Percentiles rank a stretch among this genome's conserved stretches.
These are phyloP conservation scores for Fusarium paranaense DNA, from an alignment of 2,329 filamentous ascomycete genomes.

Conservation along the genomic window DNA sequence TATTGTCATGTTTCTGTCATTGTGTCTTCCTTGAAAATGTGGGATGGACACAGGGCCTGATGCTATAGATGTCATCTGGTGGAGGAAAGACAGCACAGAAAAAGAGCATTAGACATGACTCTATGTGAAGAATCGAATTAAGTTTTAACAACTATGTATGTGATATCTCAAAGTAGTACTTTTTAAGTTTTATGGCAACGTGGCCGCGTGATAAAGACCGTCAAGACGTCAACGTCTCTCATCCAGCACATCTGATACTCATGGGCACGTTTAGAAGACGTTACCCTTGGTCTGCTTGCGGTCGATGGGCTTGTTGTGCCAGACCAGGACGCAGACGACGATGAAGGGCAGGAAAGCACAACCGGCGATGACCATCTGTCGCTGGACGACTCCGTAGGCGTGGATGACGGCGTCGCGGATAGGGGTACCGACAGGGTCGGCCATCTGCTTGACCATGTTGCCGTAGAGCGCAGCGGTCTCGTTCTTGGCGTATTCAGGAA, in stretches of 20 bases:
- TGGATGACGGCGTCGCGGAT: constrained; percentile 66
- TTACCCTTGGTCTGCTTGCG: constrained; percentile 63
- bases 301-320: constrained; percentile 62
- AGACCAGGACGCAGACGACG: constrained; percentile 57
- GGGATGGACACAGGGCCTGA: background rate
- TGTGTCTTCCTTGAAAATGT: background rate
- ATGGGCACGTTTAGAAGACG: constrained; percentile 55
- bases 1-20: background rate
- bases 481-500: constrained; percentile 56
- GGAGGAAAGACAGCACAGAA: background rate
- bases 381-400: constrained; percentile 67
- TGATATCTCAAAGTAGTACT: background rate
- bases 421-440: constrained; percentile 58
- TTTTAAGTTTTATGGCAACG: background rate
- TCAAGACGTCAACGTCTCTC: background rate
- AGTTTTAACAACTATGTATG: background rate
- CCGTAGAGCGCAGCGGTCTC: constrained; percentile 64
- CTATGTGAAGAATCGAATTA: background rate
- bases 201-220: background rate
- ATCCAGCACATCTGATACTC: background rate
- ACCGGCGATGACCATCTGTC: constrained; percentile 57
- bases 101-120: background rate
- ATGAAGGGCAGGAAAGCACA: constrained; percentile 48
- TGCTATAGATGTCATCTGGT: background rate
- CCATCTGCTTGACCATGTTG: constrained; percentile 63